A percentile compares a stretch with the other conserved stretches of the same genome.
Evolutionary conservation across 176 grass and related monocot species (phyloP).

Genomic region (Lolium perenne): DNA sequence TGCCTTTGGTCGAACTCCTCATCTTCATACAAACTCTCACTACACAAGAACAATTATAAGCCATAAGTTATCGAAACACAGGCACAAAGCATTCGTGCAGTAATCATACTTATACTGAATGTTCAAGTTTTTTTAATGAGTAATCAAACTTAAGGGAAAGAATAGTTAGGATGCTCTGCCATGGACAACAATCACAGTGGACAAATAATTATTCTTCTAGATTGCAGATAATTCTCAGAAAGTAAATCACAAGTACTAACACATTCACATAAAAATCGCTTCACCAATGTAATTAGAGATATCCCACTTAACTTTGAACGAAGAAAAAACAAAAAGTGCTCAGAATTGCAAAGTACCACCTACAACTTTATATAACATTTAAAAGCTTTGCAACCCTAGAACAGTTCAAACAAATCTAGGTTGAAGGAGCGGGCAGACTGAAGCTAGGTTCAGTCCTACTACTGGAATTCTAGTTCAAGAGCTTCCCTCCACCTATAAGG

Average conservation of each 20-base stretch:
- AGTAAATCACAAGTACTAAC: not conserved
- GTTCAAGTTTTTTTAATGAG: not conserved
- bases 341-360: not conserved
- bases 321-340: not conserved
- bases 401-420: not conserved
- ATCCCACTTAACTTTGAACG: not conserved
- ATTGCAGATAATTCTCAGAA: not conserved
- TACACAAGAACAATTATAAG: conserved; percentile 31
- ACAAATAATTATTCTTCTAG: not conserved
- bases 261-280: not conserved
- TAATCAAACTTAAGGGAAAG: not conserved
- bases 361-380: not conserved
- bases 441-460: not conserved
- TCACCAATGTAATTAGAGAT: not conserved
- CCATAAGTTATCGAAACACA: conserved; percentile 35
- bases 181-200: not conserved
- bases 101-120: not conserved
- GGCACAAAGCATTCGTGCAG: not conserved
- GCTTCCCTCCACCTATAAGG: not conserved
- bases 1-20: conserved; percentile 95
- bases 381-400: not conserved
- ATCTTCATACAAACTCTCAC: conserved; percentile 98
- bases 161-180: not conserved
- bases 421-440: not conserved
- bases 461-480: not conserved